Evolutionary conservation across 2,329 filamentous ascomycete genomes (phyloP).

Genomic region (Neofusicoccum umdonicola): DNA sequence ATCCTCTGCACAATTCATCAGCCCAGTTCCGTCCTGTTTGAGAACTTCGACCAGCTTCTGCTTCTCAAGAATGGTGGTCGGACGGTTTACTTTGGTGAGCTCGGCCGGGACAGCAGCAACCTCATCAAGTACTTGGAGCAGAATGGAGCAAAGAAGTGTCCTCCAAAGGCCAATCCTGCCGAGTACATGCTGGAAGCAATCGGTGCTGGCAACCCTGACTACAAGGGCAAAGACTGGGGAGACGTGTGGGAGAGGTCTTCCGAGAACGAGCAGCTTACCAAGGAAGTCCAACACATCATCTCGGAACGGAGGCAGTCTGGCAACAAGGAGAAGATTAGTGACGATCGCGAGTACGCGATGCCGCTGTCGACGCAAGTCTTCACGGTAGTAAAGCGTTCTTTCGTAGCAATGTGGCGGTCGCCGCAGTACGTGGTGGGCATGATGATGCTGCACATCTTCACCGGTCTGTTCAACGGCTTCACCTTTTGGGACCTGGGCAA

Average conservation of each 20-base stretch:
- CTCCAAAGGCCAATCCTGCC: conserved; percentile 53
- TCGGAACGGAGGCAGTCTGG: conserved; percentile 31
- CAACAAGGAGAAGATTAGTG: conserved; percentile 35
- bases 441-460: conserved; percentile 54
- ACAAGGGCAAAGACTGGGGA: conserved; percentile 46
- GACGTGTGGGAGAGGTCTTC: conserved; percentile 44
- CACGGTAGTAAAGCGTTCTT: conserved; percentile 48
- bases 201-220: conserved; percentile 42
- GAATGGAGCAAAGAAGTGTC: conserved; percentile 55
- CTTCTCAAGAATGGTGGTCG: conserved; percentile 64
- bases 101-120: conserved; percentile 42
- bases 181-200: conserved; percentile 53
- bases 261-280: conserved; percentile 36
- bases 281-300: conserved; percentile 44
- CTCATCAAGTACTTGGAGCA: conserved; percentile 51
- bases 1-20: conserved; percentile 70
- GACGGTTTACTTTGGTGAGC: conserved; percentile 65
- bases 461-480: conserved; percentile 49
- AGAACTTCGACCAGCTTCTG: conserved; percentile 64
- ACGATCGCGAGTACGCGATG: conserved; percentile 47
- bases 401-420: conserved; percentile 63
- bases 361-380: conserved; percentile 41
- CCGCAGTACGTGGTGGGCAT: conserved; percentile 66
- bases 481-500: conserved; percentile 49
- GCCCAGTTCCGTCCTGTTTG: conserved; percentile 64